Evolutionary conservation across 345 rosid species (phyloP).

Genomic region (Eucalyptus regnans): DNA sequence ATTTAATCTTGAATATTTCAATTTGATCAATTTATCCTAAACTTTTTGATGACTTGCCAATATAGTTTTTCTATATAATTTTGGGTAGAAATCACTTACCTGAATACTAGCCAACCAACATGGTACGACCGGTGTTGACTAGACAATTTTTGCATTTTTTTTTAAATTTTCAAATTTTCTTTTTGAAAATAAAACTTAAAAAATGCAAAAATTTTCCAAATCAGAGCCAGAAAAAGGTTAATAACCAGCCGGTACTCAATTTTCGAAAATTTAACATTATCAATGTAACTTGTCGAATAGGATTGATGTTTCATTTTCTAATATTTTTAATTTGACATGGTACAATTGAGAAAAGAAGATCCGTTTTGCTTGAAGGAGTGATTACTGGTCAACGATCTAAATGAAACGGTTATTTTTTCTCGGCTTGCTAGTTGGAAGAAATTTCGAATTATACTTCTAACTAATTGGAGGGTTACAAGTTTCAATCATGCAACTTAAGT

Average conservation of each 20-base stretch:
- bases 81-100: fast-evolving
- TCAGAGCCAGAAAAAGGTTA: fast-evolving
- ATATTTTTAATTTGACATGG: background rate
- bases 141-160: background rate
- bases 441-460: fast-evolving
- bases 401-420: background rate
- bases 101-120: fast-evolving
- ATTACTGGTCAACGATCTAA: background rate
- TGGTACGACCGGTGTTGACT: fast-evolving
- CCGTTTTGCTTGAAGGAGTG: fast-evolving
- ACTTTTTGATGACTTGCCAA: background rate
- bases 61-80: too few species aligned
- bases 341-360: background rate
- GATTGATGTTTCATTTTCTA: background rate
- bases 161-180: background rate
- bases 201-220: background rate
- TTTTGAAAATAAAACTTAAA: background rate
- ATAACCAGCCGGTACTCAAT: background rate
- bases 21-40: background rate
- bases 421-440: background rate
- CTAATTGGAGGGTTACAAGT: background rate
- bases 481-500: background rate
- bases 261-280: background rate
- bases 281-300: background rate
- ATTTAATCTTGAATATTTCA: fast-evolving